Evolutionary conservation across 306 rosid genomes (phyloP).

Genomic region (Quercus agrifolia): DNA sequence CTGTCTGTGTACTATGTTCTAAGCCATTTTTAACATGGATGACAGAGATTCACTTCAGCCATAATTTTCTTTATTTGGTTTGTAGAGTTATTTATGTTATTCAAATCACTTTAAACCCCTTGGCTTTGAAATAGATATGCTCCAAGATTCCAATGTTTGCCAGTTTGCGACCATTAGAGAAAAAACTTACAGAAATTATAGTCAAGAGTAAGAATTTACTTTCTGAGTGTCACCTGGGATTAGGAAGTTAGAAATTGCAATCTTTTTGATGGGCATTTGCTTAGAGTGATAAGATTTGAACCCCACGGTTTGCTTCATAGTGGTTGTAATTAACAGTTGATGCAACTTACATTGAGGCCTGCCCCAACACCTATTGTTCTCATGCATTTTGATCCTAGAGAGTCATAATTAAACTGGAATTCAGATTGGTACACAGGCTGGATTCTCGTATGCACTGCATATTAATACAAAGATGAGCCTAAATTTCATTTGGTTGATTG

Average conservation of each 20-base stretch:
- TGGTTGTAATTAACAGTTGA: too few relatives aligned
- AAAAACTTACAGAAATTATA: background rate
- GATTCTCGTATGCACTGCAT: background rate
- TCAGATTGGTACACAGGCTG: background rate
- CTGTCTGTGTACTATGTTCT: background rate
- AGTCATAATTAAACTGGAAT: too few relatives aligned
- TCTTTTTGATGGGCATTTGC: too few relatives aligned
- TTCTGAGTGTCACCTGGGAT: too few relatives aligned
- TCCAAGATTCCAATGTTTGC: background rate
- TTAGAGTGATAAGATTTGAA: too few relatives aligned
- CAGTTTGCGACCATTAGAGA: background rate
- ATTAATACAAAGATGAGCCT: background rate
- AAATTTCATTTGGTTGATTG: too few relatives aligned
- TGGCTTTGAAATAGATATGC: background rate
- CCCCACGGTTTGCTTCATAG: too few relatives aligned
- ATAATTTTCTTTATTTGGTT: background rate
- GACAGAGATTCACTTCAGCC: background rate
- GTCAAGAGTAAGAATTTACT: background rate
- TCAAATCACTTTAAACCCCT: background rate
- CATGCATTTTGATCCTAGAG: too few relatives aligned
- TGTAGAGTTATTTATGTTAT: background rate
- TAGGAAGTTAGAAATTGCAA: too few relatives aligned
- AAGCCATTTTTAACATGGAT: background rate
- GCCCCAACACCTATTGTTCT: too few relatives aligned
- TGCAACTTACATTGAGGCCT: too few relatives aligned